Evolutionary conservation across 2,329 filamentous ascomycete genomes (phyloP), one percentile per base, ranked within the genome.

Genomic region (Phoma sp.): DNA sequence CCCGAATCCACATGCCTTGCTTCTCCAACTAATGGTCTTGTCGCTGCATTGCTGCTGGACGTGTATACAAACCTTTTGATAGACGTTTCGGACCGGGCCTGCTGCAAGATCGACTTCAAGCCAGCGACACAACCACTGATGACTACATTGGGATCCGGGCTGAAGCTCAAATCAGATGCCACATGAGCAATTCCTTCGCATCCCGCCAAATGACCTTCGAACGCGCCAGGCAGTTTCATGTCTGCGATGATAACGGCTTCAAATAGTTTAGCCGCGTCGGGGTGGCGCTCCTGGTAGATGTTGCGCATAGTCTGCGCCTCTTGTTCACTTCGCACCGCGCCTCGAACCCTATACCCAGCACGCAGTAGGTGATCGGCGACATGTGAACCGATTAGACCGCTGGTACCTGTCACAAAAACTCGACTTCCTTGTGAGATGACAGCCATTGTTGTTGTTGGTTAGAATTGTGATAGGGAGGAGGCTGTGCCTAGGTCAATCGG

Each of bases 331-430:
- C 71, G 67, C 9, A 69, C 69, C 4, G 69, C 61, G 31, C 72
- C 72, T 24, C 69, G 65, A 17, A 74, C 72, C 22, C 62, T 58
- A 53, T 69, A 74, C n/a, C 72, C 71, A 41, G 43, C 51, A 2
- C 53, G 44, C 17, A 74, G 66, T 24, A 71, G 59, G 35, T 74
- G 63, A 44, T 73, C 67, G 24, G 65, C 68, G n/a, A 72, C 59
- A 29, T 73, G 69, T 21, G 59, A 62, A 17, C 64, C 72, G 44
- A 74, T 67, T 21, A 71, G 58, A n/a, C 72, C 71, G 53, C 68
- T 73, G 29, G 61, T 58, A 22, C 71, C 72, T 4, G 71, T 74
- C 0, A 74, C 66, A 17, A 74, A 63, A 43, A 74, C 55, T 24
- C 55, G 47, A 22, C 64, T 63, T 33, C 67, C 67, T 38, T 61